Evolutionary conservation across 176 grass and related monocot species (phyloP).

Genomic region (Oryza meridionalis): DNA sequence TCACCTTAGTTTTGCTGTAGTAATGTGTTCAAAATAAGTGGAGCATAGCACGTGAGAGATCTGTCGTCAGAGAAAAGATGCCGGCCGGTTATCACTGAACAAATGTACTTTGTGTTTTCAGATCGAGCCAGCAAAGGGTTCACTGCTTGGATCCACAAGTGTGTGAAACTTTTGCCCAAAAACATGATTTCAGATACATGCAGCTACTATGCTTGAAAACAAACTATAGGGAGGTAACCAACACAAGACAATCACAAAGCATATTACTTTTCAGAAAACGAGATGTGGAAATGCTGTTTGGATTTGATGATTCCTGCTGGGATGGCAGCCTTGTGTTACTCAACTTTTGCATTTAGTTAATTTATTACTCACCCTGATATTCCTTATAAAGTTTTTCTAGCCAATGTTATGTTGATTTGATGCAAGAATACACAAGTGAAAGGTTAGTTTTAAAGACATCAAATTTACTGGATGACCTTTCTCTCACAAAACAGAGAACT

Average conservation of each 20-base stretch:
- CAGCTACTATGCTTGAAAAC: conserved; percentile 18
- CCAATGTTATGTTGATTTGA: background rate
- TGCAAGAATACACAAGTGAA: conserved; percentile 14
- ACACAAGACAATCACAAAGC: background rate
- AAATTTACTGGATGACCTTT: background rate
- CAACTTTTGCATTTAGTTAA: background rate
- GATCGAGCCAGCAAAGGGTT: conserved; percentile 10
- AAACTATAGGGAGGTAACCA: conserved; percentile 8
- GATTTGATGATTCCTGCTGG: background rate
- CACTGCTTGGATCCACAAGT: conserved; percentile 10
- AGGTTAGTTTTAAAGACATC: background rate
- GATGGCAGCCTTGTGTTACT: background rate
- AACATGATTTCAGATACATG: background rate
- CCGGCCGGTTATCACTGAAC: background rate
- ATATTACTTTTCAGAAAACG: background rate
- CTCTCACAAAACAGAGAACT: background rate
- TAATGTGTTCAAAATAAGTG: background rate
- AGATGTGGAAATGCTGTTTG: background rate
- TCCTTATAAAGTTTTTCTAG: background rate
- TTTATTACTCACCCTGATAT: conserved; percentile 17
- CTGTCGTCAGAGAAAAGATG: conserved; percentile 11
- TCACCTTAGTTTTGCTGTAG: conserved; percentile 4
- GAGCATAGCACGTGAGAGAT: background rate
- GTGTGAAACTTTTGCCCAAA: background rate
- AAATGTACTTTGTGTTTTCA: conserved; percentile 14